Conservation (phyloP, 768 basidiomycete species). For the Russula ochroleuca region DNA sequence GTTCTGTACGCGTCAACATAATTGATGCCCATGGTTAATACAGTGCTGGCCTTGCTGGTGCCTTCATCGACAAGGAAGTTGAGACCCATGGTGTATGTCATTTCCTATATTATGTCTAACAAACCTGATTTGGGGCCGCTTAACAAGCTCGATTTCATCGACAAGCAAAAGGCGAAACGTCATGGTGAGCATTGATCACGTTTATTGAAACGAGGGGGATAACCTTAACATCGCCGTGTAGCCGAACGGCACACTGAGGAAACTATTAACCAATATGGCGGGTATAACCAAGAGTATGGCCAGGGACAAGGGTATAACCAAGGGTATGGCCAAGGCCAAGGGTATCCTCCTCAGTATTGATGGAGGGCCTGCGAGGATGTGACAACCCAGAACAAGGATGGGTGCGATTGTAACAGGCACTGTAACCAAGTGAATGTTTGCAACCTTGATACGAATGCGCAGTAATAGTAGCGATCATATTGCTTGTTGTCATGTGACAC, state of each 20-base stretch:
- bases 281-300: background rate
- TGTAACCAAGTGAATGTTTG: background rate
- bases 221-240: background rate
- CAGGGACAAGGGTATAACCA: no score
- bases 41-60: constrained; percentile 54
- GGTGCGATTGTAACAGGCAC: background rate
- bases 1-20: constrained; percentile 3
- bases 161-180: constrained; percentile 42
- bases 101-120: background rate
- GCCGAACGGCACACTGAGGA: background rate
- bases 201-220: no score
- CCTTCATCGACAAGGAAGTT: constrained; percentile 47
- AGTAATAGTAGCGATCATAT: no score
- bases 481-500: no score
- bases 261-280: background rate
- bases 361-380: background rate
- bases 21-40: background rate
- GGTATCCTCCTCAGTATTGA: background rate
- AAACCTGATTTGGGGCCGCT: background rate
- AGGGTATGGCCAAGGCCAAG: no score
- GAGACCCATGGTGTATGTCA: constrained; percentile 56
- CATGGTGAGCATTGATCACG: constrained; percentile 31
- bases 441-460: background rate
- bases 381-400: no score
- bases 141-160: constrained; percentile 44